Percentiles rank a stretch among this genome's conserved stretches.
Conservation (phyloP, 345 rosid species). For the Luvunga scandens region DNA sequence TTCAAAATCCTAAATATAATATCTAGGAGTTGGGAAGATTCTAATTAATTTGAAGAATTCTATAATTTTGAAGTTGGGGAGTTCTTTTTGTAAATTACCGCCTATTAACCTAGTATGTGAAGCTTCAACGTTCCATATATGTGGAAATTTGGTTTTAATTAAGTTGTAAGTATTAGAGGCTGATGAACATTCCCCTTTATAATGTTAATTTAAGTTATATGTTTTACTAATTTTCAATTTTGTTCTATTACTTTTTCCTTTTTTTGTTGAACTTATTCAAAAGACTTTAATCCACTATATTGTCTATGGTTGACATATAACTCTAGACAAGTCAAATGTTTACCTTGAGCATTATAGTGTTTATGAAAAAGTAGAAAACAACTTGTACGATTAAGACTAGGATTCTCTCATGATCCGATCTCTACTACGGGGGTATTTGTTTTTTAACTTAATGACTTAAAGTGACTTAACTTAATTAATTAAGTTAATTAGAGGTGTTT, state of each 20-base stretch:
- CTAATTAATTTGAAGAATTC: constrained; percentile 18
- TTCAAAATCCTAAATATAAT: background rate
- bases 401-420: too few relatives aligned
- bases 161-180: constrained; percentile 36
- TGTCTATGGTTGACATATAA: background rate
- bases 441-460: too few relatives aligned
- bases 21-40: constrained; percentile 19
- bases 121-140: constrained; percentile 22
- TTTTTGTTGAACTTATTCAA: background rate
- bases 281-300: background rate
- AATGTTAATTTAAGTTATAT: background rate
- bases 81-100: constrained; percentile 43
- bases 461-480: too few relatives aligned
- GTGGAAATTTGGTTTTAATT: constrained; percentile 19
- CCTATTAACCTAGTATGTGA: constrained; percentile 37
- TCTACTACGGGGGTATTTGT: too few relatives aligned
- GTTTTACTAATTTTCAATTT: background rate
- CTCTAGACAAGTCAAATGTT: background rate
- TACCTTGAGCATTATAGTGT: background rate
- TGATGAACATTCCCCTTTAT: constrained; percentile 19
- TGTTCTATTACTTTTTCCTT: too few relatives aligned
- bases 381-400: background rate
- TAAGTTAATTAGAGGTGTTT: too few relatives aligned
- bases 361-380: background rate
- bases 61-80: constrained; percentile 25